A percentile compares a stretch with the other conserved stretches of the same genome.
Conservation (phyloP, 495 filamentous ascomycete species). For the Penicillium nucicola region DNA sequence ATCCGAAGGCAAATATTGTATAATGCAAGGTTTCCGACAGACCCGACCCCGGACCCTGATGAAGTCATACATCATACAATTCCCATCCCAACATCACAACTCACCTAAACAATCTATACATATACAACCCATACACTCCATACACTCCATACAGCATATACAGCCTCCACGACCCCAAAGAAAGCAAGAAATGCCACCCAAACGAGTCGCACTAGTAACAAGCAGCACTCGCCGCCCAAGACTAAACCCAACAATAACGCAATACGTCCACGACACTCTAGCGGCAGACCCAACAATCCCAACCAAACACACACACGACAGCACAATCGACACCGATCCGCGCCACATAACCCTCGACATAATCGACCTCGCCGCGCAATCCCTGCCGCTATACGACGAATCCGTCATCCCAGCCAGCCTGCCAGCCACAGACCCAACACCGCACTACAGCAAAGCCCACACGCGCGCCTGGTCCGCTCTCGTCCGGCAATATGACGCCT, state of each 20-base stretch:
- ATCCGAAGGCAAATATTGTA: too few species aligned
- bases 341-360: slow-evolving; percentile 21
- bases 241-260: slow-evolving; percentile 27
- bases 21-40: too few species aligned
- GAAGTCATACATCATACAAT: too few species aligned
- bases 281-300: slow-evolving; percentile 16
- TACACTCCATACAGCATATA: too few species aligned
- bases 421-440: slow-evolving; percentile 27
- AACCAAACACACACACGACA: slow-evolving; percentile 7
- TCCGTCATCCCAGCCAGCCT: slow-evolving; percentile 47
- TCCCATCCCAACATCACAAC: too few species aligned
- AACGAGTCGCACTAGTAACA: slow-evolving; percentile 24
- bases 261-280: slow-evolving; percentile 26
- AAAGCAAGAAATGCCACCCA: slow-evolving; percentile 14
- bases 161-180: too few species aligned
- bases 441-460: slow-evolving; percentile 44
- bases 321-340: slow-evolving; percentile 14
- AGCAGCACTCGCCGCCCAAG: slow-evolving; percentile 26
- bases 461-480: slow-evolving; percentile 48
- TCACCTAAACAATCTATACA: background rate
- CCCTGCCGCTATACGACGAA: slow-evolving; percentile 58
- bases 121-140: too few species aligned
- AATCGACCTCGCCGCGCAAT: slow-evolving; percentile 50
- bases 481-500: slow-evolving; percentile 45
- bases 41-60: too few species aligned